A percentile compares a stretch with the other conserved stretches of the same genome.
Evolutionary conservation across 2,329 filamentous ascomycete genomes (phyloP).

Genomic region (Colletotrichum navitas): DNA sequence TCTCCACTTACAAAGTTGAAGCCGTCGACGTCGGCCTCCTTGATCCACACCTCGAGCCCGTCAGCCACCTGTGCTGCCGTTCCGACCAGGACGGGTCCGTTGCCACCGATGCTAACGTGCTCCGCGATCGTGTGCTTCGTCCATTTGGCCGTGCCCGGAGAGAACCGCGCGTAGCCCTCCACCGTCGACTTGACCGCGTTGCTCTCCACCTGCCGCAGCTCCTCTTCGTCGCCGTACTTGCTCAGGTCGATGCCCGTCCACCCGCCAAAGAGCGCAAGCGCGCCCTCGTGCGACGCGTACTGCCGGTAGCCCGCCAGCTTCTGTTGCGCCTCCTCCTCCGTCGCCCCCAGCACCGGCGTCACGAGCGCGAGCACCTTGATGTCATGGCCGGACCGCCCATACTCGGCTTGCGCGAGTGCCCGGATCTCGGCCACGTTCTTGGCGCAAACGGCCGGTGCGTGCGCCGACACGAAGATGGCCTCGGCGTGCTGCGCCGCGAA

Average conservation of each 20-base stretch:
- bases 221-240: slow-evolving; percentile 74
- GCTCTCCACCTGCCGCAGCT: slow-evolving; percentile 71
- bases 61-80: slow-evolving; percentile 75
- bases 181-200: slow-evolving; percentile 72
- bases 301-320: slow-evolving; percentile 73
- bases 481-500: slow-evolving; percentile 80
- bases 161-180: slow-evolving; percentile 67
- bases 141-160: slow-evolving; percentile 74
- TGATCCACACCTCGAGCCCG: slow-evolving; percentile 74
- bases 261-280: slow-evolving; percentile 77
- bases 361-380: slow-evolving; percentile 78
- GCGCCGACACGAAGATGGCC: slow-evolving; percentile 76
- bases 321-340: slow-evolving; percentile 73
- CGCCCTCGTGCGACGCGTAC: slow-evolving; percentile 73
- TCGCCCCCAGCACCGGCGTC: slow-evolving; percentile 73
- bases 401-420: slow-evolving; percentile 62
- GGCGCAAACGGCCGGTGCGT: slow-evolving; percentile 71
- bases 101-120: slow-evolving; percentile 75
- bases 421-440: slow-evolving; percentile 74
- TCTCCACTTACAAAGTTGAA: slow-evolving; percentile 73
- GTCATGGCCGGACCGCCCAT: slow-evolving; percentile 68
- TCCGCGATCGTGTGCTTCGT: slow-evolving; percentile 78
- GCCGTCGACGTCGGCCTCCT: slow-evolving; percentile 78
- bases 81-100: slow-evolving; percentile 74
- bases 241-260: slow-evolving; percentile 74